Percentiles rank a stretch among this genome's conserved stretches.
Conservation (phyloP, 352 stramenopile genomes). For the Pythium guiyangense region DNA sequence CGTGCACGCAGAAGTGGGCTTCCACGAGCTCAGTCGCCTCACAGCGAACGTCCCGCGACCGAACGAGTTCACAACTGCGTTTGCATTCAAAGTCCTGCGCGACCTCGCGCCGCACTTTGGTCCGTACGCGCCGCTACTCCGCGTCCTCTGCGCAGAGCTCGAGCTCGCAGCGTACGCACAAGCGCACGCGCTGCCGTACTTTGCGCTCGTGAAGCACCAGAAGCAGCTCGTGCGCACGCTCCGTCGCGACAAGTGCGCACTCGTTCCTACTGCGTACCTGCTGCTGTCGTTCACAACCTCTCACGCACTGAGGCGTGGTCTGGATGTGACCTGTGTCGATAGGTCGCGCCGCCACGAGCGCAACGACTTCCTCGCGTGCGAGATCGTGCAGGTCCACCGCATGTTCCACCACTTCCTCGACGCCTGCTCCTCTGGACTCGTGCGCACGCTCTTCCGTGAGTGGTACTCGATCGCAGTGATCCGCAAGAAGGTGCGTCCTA, state of each 20-base stretch:
- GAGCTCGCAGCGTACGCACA: conserved; percentile 34
- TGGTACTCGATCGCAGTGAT: conserved; percentile 59
- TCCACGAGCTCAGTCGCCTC: conserved; percentile 54
- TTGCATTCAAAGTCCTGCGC: conserved; percentile 51
- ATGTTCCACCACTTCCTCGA: conserved; percentile 50
- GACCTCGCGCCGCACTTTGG: conserved; percentile 57
- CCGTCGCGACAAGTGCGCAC: conserved; percentile 38
- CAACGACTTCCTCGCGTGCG: conserved; percentile 47
- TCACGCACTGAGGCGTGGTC: neutral
- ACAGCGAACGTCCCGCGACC: conserved; percentile 47
- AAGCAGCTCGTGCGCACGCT: conserved; percentile 46
- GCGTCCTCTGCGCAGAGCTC: conserved; percentile 39
- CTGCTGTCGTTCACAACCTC: no score
- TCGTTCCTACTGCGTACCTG: neutral
- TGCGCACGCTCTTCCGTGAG: conserved; percentile 51
- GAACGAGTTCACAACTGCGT: conserved; percentile 58
- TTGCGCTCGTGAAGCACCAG: conserved; percentile 60
- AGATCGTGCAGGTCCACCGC: conserved; percentile 53
- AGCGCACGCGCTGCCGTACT: conserved; percentile 35
- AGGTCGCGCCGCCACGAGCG: conserved; percentile 41
- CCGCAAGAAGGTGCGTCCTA: conserved; percentile 46
- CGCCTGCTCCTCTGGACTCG: conserved; percentile 36
- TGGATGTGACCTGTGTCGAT: neutral
- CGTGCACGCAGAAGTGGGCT: conserved; percentile 58
- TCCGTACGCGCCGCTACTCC: conserved; percentile 35